These are phyloP conservation scores for Oryza brachyantha DNA, from an alignment of 176 grass and related monocot species.

Conservation along the genomic window DNA sequence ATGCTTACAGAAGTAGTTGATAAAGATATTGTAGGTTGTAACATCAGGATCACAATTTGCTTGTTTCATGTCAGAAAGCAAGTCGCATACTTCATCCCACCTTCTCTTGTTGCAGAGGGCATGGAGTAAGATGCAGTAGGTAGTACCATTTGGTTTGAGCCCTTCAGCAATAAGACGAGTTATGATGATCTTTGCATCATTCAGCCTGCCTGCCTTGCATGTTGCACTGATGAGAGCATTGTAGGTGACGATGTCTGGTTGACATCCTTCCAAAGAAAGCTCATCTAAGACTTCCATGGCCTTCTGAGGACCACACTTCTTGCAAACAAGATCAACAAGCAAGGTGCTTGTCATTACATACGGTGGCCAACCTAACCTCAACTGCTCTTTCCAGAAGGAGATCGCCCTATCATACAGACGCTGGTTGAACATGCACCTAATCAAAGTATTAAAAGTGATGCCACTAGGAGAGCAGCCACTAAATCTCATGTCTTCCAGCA, in stretches of 20 bases:
- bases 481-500: conserved; percentile 57
- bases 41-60: conserved; percentile 53
- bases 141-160: conserved; percentile 56
- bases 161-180: conserved; percentile 46
- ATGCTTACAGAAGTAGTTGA: conserved; percentile 67
- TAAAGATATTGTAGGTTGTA: conserved; percentile 75
- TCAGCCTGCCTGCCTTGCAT: conserved; percentile 59
- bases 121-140: conserved; percentile 73
- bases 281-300: conserved; percentile 62
- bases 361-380: conserved; percentile 58
- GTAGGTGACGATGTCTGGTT: conserved; percentile 62
- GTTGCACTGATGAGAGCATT: conserved; percentile 63
- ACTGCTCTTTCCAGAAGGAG: conserved; percentile 64
- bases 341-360: conserved; percentile 67
- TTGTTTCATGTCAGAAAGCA: conserved; percentile 54
- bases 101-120: conserved; percentile 50
- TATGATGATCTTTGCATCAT: conserved; percentile 45
- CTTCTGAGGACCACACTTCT: conserved; percentile 44
- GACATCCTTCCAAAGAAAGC: conserved; percentile 54
- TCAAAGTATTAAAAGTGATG: conserved; percentile 77
- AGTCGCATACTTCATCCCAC: conserved; percentile 57
- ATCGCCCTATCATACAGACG: conserved; percentile 53
- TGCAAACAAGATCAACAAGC: conserved; percentile 69
- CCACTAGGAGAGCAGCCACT: conserved; percentile 52
- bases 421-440: conserved; percentile 60